phyloP scores from a whole-genome alignment of 2,329 filamentous ascomycete genomes.

The Sporothrix euskadiensis region DNA sequence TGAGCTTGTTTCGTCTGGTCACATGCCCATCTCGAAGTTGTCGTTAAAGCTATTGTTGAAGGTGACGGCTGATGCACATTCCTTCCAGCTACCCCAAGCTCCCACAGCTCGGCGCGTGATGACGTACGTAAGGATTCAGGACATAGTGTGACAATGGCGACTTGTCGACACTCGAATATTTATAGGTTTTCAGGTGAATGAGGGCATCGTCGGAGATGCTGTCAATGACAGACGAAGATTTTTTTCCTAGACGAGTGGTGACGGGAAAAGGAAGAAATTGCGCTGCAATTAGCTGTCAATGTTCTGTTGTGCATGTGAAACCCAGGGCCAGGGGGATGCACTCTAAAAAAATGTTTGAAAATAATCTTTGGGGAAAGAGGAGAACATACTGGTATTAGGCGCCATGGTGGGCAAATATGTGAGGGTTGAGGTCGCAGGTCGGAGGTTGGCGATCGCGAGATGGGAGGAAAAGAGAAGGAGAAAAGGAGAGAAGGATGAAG shows the following conservation, averaged over 20 bases:
- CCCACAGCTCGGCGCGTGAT: not conserved
- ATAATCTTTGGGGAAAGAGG: not conserved
- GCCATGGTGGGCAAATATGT: conserved; percentile 39
- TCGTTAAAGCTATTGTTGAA: not conserved
- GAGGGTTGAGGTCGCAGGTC: conserved; percentile 9
- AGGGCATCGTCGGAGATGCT: conserved; percentile 89
- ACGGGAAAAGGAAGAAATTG: conserved; percentile 11
- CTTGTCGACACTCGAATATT: conserved; percentile 96
- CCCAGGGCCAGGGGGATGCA: not conserved
- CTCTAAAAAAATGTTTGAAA: not conserved
- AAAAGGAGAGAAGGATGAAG: conserved; percentile 6
- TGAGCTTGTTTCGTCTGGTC: not conserved
- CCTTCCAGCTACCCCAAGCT: not conserved
- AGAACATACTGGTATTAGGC: conserved; percentile 42
- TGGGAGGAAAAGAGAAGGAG: not conserved
- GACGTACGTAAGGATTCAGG: conserved; percentile 86
- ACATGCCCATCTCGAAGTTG: not conserved
- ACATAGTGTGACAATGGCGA: conserved; percentile 92
- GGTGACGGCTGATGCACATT: not conserved
- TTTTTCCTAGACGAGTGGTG: conserved; percentile 45
- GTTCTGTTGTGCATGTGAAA: conserved; percentile 24
- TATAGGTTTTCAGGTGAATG: conserved; percentile 89
- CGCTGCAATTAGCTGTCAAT: conserved; percentile 20
- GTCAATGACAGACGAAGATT: conserved; percentile 54
- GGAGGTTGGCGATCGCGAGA: conserved; percentile 15